A percentile compares a stretch with the other conserved stretches of the same genome.
phyloP scores from a whole-genome alignment of 768 basidiomycete species.

The Amanita thiersii region DNA sequence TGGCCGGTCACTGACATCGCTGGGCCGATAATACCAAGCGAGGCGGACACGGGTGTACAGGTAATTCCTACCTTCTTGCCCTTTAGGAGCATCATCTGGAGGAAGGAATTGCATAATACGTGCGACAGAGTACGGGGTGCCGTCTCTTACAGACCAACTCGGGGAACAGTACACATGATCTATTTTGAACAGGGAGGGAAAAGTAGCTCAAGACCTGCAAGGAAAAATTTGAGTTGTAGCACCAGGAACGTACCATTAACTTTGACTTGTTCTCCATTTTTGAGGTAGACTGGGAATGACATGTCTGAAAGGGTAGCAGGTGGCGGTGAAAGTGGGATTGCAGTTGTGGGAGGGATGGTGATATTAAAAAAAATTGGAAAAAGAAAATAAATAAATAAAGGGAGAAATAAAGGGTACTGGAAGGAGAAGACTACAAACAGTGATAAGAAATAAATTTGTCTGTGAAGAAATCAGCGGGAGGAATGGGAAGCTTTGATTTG shows the following conservation, averaged over 20 bases:
- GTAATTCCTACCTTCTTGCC: slow-evolving; percentile 58
- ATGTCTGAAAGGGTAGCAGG: slow-evolving; percentile 16
- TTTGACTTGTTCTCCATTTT: slow-evolving; percentile 80
- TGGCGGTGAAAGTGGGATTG: slow-evolving; percentile 12
- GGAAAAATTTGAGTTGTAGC: slow-evolving; percentile 12
- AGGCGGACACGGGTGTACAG: slow-evolving; percentile 79
- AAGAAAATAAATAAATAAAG: slow-evolving; percentile 23
- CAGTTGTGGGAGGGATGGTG: slow-evolving; percentile 20
- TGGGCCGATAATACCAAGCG: slow-evolving; percentile 94
- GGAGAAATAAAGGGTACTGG: slow-evolving; percentile 14
- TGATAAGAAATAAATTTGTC: too few species aligned
- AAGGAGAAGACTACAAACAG: slow-evolving; percentile 17
- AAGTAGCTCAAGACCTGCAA: slow-evolving; percentile 16
- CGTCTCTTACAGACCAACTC: slow-evolving; percentile 85
- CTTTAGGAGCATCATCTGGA: slow-evolving; percentile 63
- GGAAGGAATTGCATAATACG: slow-evolving; percentile 96
- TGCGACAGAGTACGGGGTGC: slow-evolving; percentile 91
- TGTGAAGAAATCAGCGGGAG: slow-evolving; percentile 3
- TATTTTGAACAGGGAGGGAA: slow-evolving; percentile 32
- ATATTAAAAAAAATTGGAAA: slow-evolving; percentile 17
- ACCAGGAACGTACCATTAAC: slow-evolving; percentile 61
- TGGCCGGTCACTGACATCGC: slow-evolving; percentile 89
- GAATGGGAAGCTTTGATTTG: slow-evolving; percentile 19
- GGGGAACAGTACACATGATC: slow-evolving; percentile 98
- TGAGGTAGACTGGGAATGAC: slow-evolving; percentile 54